A percentile compares a stretch with the other conserved stretches of the same genome.
Conservation (phyloP, 306 rosid species). For the Dalbergia cochinchinensis region DNA sequence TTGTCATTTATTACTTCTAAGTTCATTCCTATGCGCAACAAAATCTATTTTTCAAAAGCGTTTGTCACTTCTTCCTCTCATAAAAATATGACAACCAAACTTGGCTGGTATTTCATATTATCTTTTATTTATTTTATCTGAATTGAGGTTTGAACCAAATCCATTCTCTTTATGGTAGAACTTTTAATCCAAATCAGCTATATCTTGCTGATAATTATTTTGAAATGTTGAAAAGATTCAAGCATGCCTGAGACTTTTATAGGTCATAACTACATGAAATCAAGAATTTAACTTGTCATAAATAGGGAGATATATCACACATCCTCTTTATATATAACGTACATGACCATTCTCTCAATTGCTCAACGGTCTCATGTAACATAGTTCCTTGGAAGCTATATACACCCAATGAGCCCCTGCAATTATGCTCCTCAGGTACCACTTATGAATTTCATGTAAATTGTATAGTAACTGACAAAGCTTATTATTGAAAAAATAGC, state of each 20-base stretch:
- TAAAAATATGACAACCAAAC: too few species aligned
- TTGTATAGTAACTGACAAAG: neutral
- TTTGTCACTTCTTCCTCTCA: too few species aligned
- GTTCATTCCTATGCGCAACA: too few species aligned
- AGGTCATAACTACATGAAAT: conserved; percentile 31
- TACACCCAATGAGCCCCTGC: neutral
- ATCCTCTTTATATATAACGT: neutral
- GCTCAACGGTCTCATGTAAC: neutral
- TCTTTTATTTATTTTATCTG: too few species aligned
- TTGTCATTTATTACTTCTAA: too few species aligned
- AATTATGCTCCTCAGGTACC: neutral
- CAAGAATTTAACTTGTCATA: conserved; percentile 14
- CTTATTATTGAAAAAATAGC: neutral
- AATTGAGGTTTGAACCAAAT: neutral
- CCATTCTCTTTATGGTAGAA: neutral
- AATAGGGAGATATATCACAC: neutral
- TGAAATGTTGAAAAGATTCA: neutral
- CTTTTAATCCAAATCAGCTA: neutral
- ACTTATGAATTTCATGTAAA: neutral
- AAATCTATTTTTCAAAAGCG: too few species aligned
- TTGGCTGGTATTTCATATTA: too few species aligned
- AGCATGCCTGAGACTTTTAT: neutral
- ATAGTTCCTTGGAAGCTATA: neutral
- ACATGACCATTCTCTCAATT: too few species aligned
- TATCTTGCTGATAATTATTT: neutral